Conservation (phyloP, 1,284 basidiomycete genomes). For the Marasmius oreades region DNA sequence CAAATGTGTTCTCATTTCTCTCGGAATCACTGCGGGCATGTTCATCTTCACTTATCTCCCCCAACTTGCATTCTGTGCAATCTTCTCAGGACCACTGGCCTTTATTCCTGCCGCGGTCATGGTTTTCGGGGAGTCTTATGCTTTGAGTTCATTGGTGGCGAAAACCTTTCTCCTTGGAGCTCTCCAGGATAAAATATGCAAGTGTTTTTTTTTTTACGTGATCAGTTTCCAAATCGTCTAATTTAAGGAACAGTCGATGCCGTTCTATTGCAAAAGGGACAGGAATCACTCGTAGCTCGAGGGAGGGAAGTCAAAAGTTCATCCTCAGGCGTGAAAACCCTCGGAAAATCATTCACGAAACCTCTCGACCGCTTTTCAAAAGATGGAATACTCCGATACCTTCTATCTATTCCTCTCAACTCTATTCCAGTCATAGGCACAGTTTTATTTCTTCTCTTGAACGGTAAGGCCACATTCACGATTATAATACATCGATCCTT, state of each 20-base stretch:
- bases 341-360: slow-evolving; percentile 36
- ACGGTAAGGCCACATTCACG: slow-evolving; percentile 29
- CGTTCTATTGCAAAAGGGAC: slow-evolving; percentile 38
- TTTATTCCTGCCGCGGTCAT: slow-evolving; percentile 34
- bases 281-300: slow-evolving; percentile 36
- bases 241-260: slow-evolving; percentile 44
- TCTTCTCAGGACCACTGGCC: slow-evolving; percentile 60
- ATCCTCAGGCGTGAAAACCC: slow-evolving; percentile 24
- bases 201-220: slow-evolving; percentile 22
- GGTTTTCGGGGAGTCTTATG: slow-evolving; percentile 37
- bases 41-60: slow-evolving; percentile 68
- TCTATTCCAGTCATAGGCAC: slow-evolving; percentile 68
- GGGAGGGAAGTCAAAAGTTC: slow-evolving; percentile 28
- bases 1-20: slow-evolving; percentile 36
- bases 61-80: slow-evolving; percentile 60
- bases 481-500: neutral
- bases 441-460: slow-evolving; percentile 54
- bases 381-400: slow-evolving; percentile 39
- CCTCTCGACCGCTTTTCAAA: slow-evolving; percentile 34
- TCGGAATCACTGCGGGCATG: slow-evolving; percentile 43
- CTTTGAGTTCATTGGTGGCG: slow-evolving; percentile 43
- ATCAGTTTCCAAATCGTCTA: slow-evolving; percentile 1
- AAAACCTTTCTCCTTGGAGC: slow-evolving; percentile 44
- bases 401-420: slow-evolving; percentile 60
- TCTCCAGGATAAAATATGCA: slow-evolving; percentile 37